Evolutionary conservation across 2,329 filamentous ascomycete species (phyloP).

Genomic region (Keithomyces neogunnii): DNA sequence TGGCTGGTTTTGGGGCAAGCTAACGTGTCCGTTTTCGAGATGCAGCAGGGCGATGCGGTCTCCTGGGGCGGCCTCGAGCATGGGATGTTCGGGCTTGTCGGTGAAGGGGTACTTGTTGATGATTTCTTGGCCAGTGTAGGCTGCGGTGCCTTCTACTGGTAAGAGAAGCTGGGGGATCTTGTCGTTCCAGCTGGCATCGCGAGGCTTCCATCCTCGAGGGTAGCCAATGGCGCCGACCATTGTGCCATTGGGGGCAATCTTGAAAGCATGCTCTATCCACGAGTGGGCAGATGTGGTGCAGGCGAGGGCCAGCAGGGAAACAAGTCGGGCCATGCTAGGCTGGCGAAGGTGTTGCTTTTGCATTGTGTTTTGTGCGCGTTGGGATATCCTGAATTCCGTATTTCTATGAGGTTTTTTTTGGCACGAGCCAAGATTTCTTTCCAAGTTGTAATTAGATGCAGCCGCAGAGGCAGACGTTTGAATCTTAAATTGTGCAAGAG

Average conservation of each 20-base stretch:
- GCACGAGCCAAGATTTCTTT: neutral
- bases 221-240: slow-evolving; percentile 66
- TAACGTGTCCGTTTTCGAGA: slow-evolving; percentile 71
- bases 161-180: slow-evolving; percentile 53
- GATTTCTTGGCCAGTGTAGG: slow-evolving; percentile 53
- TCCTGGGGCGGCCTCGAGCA: slow-evolving; percentile 51
- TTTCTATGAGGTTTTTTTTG: neutral
- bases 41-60: slow-evolving; percentile 60
- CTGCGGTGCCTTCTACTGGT: slow-evolving; percentile 51
- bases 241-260: slow-evolving; percentile 64
- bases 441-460: neutral
- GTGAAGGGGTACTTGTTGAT: slow-evolving; percentile 27
- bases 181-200: slow-evolving; percentile 50
- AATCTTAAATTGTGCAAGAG: too few relatives aligned
- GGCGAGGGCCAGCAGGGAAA: slow-evolving; percentile 21
- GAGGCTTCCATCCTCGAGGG: slow-evolving; percentile 59
- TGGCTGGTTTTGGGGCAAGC: slow-evolving; percentile 43
- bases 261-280: slow-evolving; percentile 72
- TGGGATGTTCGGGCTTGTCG: slow-evolving; percentile 44
- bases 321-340: slow-evolving; percentile 8
- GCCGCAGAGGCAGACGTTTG: neutral
- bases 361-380: neutral
- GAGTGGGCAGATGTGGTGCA: slow-evolving; percentile 50
- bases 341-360: neutral
- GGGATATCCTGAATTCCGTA: slow-evolving; percentile 7